Percentiles rank a stretch among this genome's conserved stretches.
Conservation (phyloP, 2,329 filamentous ascomycete genomes). For the Coleophoma eucalyptorum region DNA sequence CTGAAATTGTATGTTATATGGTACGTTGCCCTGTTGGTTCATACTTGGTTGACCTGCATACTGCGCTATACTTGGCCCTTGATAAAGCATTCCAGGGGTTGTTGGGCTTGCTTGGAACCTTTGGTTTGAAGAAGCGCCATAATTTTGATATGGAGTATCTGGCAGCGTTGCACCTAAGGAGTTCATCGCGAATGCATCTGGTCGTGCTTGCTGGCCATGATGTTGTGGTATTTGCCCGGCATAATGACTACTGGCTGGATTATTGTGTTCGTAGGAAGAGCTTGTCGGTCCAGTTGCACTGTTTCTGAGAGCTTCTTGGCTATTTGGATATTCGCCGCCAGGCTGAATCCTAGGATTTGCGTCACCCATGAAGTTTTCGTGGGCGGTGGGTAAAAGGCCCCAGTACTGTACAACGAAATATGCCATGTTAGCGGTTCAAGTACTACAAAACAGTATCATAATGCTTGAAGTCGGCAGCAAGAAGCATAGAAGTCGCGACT, state of each 20-base stretch:
- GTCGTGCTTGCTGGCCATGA: conserved; percentile 10
- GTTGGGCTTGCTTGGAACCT: conserved; percentile 14
- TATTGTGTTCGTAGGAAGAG: conserved; percentile 2
- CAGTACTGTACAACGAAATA: conserved; percentile 15
- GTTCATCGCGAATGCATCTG: conserved; percentile 21
- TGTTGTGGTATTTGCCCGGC: conserved; percentile 7
- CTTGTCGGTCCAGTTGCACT: conserved; percentile 1
- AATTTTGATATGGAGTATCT: conserved; percentile 19
- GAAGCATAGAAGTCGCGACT: background rate
- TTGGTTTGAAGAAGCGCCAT: conserved; percentile 11
- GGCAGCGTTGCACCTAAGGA: conserved; percentile 19
- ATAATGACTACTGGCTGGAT: conserved; percentile 4
- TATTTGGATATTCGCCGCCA: conserved; percentile 9
- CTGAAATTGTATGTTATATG: conserved; percentile 22
- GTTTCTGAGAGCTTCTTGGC: conserved; percentile 8
- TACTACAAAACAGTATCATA: background rate
- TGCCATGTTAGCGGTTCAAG: conserved; percentile 13
- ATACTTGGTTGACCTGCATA: conserved; percentile 10
- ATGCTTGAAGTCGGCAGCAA: background rate
- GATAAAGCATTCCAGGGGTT: conserved; percentile 15
- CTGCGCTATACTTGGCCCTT: conserved; percentile 17
- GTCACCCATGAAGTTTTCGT: conserved; percentile 19
- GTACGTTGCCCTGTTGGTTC: conserved; percentile 11
- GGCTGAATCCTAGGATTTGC: conserved; percentile 5
- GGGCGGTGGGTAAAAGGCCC: conserved; percentile 6